A percentile compares a stretch with the other conserved stretches of the same genome.
phyloP scores from a whole-genome alignment of 2,329 filamentous ascomycete species.

The Colletotrichum sidae region DNA sequence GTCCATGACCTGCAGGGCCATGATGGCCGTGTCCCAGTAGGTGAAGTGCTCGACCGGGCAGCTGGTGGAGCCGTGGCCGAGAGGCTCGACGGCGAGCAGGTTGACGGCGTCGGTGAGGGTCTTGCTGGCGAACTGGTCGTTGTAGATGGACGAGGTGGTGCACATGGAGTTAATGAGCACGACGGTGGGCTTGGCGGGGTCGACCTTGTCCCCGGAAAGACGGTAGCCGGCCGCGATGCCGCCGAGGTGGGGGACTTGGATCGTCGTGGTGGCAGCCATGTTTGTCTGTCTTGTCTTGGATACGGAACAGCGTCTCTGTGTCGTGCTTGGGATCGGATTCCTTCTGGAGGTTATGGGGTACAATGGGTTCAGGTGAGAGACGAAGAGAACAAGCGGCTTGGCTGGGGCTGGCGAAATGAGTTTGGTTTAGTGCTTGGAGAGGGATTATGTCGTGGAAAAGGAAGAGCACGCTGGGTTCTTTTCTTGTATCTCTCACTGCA shows the following conservation, averaged over 20 bases:
- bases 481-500: slow-evolving; percentile 11
- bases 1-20: slow-evolving; percentile 68
- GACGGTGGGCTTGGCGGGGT: slow-evolving; percentile 62
- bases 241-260: slow-evolving; percentile 60
- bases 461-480: slow-evolving; percentile 13
- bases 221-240: slow-evolving; percentile 60
- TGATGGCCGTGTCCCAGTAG: slow-evolving; percentile 66
- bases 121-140: slow-evolving; percentile 55
- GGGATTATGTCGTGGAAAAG: background rate
- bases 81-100: slow-evolving; percentile 63
- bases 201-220: slow-evolving; percentile 53
- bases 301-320: background rate
- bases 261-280: slow-evolving; percentile 55
- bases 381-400: slow-evolving; percentile 1
- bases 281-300: background rate
- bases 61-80: slow-evolving; percentile 62
- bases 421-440: slow-evolving; percentile 10
- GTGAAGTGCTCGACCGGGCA: slow-evolving; percentile 60
- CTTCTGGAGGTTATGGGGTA: background rate
- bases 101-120: slow-evolving; percentile 56
- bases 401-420: slow-evolving; percentile 16
- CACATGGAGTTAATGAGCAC: slow-evolving; percentile 66
- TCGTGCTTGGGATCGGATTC: slow-evolving; percentile 3
- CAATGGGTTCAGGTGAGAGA: slow-evolving; percentile 11
- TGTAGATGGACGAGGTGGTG: slow-evolving; percentile 60